Evolutionary conservation across 768 basidiomycete genomes (phyloP).

Genomic region (Psilocybe azurescens): DNA sequence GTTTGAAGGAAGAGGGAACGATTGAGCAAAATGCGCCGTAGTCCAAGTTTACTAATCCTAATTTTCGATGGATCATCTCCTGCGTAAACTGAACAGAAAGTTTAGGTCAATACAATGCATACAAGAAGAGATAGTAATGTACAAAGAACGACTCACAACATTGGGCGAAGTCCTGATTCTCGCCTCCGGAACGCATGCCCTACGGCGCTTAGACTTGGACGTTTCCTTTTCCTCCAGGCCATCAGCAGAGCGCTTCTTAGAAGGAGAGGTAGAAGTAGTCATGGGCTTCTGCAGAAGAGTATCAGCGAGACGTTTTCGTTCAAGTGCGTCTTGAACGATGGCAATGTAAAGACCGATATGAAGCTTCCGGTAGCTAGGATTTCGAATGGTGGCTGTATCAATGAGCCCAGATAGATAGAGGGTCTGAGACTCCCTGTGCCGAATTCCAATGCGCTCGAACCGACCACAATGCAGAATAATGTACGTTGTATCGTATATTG

Average conservation of each 20-base stretch:
- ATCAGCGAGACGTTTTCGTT: neutral
- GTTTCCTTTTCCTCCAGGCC: neutral
- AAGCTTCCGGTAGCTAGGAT: slow-evolving; percentile 17
- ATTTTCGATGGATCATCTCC: neutral
- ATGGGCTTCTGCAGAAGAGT: neutral
- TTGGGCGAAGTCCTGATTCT: neutral
- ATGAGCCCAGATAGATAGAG: slow-evolving; percentile 13
- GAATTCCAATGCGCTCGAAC: slow-evolving; percentile 14
- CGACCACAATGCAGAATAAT: slow-evolving; percentile 12
- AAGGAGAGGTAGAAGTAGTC: too few relatives aligned
- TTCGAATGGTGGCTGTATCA: slow-evolving; percentile 5
- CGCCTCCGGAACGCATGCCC: neutral
- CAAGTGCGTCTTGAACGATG: slow-evolving; percentile 10
- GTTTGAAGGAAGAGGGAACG: slow-evolving; percentile 8
- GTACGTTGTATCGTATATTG: slow-evolving; percentile 7
- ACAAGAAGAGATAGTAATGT: too few relatives aligned
- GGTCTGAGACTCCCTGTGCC: slow-evolving; percentile 10
- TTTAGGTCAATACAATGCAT: too few relatives aligned
- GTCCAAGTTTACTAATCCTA: neutral
- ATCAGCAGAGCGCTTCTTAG: neutral
- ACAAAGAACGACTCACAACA: too few relatives aligned
- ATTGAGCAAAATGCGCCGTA: slow-evolving; percentile 7
- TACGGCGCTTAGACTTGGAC: too few relatives aligned
- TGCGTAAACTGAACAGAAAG: neutral
- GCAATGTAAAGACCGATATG: slow-evolving; percentile 19